Evolutionary conservation across 352 stramenopile species (phyloP), one percentile per base, ranked within the genome.

Genomic region (Pythium diclinum): DNA sequence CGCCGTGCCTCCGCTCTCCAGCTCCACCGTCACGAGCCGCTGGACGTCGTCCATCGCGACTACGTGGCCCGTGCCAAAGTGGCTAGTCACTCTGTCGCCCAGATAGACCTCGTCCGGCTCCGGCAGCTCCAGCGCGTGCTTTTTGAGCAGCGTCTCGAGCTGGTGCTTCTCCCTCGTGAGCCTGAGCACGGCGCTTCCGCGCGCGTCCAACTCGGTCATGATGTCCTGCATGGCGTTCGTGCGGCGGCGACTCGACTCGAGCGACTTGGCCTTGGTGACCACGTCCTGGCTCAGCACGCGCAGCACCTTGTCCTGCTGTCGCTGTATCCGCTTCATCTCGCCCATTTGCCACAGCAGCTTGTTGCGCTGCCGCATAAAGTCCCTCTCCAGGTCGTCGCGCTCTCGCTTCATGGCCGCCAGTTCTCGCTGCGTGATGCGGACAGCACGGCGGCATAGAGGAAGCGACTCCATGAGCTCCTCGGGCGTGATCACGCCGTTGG

Each of bases 171-270:
- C 83, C 10, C 81, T 74, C n/a, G 72, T 85, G 25, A 89, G 68
- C 17, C 79, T 71, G 38, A 89, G 66, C 16, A 92, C 76, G 10
- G 23, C 61, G 32, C 67, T 81, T 3, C 85, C 85, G 21, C 83
- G 68, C 3, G 74, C 67, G 57, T 93, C 83, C 10, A 93, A 72
- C 69, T 93, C 85, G 14, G 67, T 90, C 81, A 93, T 89, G 56
- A 93, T 89, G 47, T 92, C 78, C 56, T 93, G 85, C 25, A 93
- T 67, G 11, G 83, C 81, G 54, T 75, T 90, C 23, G 81, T 91
- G 34, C 85, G 78, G 30, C 85, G 79, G 6, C 84, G 79, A 67
- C 78, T 89, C 14, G 83, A 89, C 58, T 84, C 81, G 53, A 93
- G 65, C 42, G 68, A 71, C 55, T 83, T 84, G 34, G 83, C 81